Base-by-base conservation (phyloP, 306 rosid genomes). In the Hylodesmum podocarpum region DNA sequence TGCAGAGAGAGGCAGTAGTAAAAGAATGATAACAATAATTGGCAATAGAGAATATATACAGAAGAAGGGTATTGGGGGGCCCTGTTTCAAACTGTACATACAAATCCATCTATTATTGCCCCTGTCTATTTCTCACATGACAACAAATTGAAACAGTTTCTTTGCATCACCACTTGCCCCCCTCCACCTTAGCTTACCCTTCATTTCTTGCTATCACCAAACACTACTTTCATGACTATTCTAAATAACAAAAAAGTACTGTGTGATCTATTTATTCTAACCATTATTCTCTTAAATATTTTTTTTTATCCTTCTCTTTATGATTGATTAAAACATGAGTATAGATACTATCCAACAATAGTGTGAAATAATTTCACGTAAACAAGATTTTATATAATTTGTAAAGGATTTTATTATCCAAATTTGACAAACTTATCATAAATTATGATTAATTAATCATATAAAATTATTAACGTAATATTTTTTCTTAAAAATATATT, bases 41-140 rank as follows among this genome's bases (percentile, higher is more conserved):
- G 90, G 87, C 7, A 65, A 36, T 55, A 21, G 67, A 79, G 83
- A 86, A 84, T 65, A 74, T 67, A 21, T 40, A 36, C 6, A 25
- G 61, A 75, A 53, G 66, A 71, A 55, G 53, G 70, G 64, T n/a
- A 61, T 57, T 5, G 53, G 75, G 31, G 87, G 88, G 82, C 72
- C 86, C 78, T 81, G 88, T 66, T 77, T 81, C 77, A 57, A 68
- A 70, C 72, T 86, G 87, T 70, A 79, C 80, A 73, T 78, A 80
- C 87, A 90, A 82, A 90, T 83, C 77, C 82, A 58, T 83, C 78
- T 67, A 88, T 86, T 81, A 88, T 88, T 88, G 80, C 77, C 24
- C 65, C 75, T 89, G 88, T 91, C 90, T 63, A 70, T 86, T 87
- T 81, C 88, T 86, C 67, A 83, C 14, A 76, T 73, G 85, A 86